Base-by-base conservation (phyloP, 148 eudicot species). In the Camellia japonica region DNA sequence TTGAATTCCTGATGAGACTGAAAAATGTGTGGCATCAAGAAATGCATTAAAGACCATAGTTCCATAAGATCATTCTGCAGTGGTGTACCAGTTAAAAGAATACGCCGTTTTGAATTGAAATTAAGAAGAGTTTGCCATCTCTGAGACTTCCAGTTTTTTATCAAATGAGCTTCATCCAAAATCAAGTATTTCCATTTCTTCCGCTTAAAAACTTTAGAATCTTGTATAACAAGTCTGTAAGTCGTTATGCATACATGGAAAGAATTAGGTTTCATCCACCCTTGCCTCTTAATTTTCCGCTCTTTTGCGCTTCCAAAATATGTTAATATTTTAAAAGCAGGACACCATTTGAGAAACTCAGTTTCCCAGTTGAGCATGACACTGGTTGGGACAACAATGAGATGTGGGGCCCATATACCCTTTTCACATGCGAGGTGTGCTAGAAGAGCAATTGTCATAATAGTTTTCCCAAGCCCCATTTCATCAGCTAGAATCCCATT, bases 281-380 rank as follows among this genome's bases (percentile, higher is more conserved):
- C 99, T 82, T 97, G 99, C 89, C 99, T 88, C 85, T 97, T 97
- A 69, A 87, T 83, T 84, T 84, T 94, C 75, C 98, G 90, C 82
- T 94, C 99, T 86, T 97, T 97, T 30, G 99, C 99, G 86, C 98
- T 89, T 83, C 99, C 99, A 85, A 97, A 97, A 85, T 97, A 97
- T 51, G 99, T 97, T 86, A 97, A 82, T 80, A 97, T 97, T 83
- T 97, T 97, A 84, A 97, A 94, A 79, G 99, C 99, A 80, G 99
- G 99, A 82, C 98, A 94, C 99, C 99, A 97, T 85, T 94, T 97
- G 47, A 97, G 91, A 87, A 97, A 97, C 83, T 97, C 99, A 38
- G 99, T 97, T 87, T 97, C 99, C 99, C 99, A 97, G 78, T 97
- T 97, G 78, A 97, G 96, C 99, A 97, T 97, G 82, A 97, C 99